Conservation (phyloP, 768 basidiomycete genomes). For the Dentipellis sp. region DNA sequence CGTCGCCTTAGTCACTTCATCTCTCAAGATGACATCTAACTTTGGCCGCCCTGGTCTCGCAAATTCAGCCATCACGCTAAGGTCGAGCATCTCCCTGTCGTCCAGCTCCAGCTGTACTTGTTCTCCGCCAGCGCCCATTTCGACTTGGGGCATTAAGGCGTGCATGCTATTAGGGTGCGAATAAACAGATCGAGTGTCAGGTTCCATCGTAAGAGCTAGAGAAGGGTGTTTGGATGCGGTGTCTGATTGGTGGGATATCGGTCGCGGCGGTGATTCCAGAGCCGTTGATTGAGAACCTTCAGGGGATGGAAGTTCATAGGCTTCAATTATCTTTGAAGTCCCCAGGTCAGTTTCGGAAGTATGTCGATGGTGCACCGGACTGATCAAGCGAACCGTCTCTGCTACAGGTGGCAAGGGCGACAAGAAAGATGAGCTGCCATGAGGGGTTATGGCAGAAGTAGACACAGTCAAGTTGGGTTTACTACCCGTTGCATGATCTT, state of each 20-base stretch:
- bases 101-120: constrained; percentile 38
- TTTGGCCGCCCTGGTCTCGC: constrained; percentile 61
- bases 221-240: background rate
- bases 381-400: background rate
- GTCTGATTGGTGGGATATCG: background rate
- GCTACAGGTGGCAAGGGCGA: background rate
- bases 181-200: background rate
- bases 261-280: background rate
- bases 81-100: constrained; percentile 48
- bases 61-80: constrained; percentile 50
- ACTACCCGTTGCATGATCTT: background rate
- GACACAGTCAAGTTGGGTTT: background rate
- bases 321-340: background rate
- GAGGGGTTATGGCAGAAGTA: background rate
- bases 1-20: constrained; percentile 48
- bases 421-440: background rate
- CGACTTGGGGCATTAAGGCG: constrained; percentile 18
- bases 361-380: background rate
- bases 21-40: constrained; percentile 48
- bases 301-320: background rate
- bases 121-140: constrained; percentile 14
- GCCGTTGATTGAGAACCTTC: background rate
- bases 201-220: background rate
- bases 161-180: constrained; percentile 17
- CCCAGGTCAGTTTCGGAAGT: background rate